Percentiles rank a stretch among this genome's conserved stretches.
Conservation (phyloP, 2,329 filamentous ascomycete species). For the Epichloe uncinata region DNA sequence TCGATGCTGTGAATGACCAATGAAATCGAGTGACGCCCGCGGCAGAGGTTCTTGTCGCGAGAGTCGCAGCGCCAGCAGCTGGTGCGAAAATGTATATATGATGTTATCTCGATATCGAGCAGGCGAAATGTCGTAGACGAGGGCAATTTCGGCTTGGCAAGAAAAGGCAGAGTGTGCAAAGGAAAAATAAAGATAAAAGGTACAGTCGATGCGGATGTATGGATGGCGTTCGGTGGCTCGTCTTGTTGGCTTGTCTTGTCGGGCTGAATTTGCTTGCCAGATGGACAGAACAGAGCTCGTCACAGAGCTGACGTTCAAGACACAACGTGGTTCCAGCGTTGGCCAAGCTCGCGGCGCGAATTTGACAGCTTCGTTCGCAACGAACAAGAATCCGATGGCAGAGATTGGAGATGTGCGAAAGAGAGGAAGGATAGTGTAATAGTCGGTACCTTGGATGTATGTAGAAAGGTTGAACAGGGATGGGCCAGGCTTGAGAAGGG, state of each 20-base stretch:
- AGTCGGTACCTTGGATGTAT: not conserved
- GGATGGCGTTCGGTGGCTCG: not conserved
- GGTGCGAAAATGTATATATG: not conserved
- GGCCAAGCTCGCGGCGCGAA: not conserved
- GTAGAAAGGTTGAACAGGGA: constrained; percentile 5
- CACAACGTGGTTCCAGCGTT: not conserved
- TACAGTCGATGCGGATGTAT: not conserved
- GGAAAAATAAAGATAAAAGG: not conserved
- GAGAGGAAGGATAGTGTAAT: constrained; percentile 3
- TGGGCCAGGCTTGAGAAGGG: constrained; percentile 4
- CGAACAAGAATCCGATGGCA: not conserved
- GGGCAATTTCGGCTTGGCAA: not conserved
- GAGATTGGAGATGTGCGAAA: constrained; percentile 2
- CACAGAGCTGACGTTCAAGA: not conserved
- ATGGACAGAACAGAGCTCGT: not conserved
- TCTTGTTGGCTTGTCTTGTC: not conserved
- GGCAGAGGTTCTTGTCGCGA: not conserved
- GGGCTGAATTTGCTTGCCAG: not conserved
- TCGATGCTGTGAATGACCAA: not conserved
- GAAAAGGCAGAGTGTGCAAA: not conserved
- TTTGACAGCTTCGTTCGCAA: not conserved
- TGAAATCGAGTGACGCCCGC: not conserved
- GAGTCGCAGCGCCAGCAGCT: not conserved
- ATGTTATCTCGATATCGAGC: not conserved
- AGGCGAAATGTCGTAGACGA: not conserved